A percentile compares a stretch with the other conserved stretches of the same genome.
These are phyloP conservation scores for Fusarium anguioides DNA, from an alignment of 2,329 filamentous ascomycete genomes.

Conservation along the genomic window DNA sequence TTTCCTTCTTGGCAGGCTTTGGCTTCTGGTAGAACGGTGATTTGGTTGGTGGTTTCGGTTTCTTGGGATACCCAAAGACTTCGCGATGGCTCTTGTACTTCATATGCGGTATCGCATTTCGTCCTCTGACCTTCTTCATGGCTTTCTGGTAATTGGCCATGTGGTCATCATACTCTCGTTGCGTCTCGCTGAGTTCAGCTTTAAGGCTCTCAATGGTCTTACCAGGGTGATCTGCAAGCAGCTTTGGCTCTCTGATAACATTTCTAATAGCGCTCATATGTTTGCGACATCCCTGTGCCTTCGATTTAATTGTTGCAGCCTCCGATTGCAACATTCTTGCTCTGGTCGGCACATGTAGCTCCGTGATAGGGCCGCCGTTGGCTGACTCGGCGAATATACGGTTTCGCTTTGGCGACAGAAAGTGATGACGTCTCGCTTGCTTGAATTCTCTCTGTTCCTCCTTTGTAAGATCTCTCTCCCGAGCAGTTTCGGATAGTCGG, in stretches of 20 bases:
- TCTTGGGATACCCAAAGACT: conserved; percentile 45
- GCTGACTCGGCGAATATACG: conserved; percentile 34
- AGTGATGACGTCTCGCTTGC: conserved; percentile 48
- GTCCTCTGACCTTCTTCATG: conserved; percentile 48
- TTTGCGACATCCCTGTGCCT: conserved; percentile 47
- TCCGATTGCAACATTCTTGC: conserved; percentile 43
- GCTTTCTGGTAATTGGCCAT: no score
- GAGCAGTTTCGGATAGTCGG: conserved; percentile 47
- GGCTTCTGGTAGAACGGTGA: conserved; percentile 30
- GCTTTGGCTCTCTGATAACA: conserved; percentile 16
- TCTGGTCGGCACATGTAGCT: conserved; percentile 36
- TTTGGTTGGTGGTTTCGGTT: conserved; percentile 22
- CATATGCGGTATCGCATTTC: conserved; percentile 41
- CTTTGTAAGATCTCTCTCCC: conserved; percentile 47
- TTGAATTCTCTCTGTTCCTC: conserved; percentile 52
- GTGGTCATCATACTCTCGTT: no score
- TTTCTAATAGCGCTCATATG: conserved; percentile 30
- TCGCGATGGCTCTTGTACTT: conserved; percentile 45
- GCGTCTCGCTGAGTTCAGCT: no score
- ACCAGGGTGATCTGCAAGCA: not conserved
- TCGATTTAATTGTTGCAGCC: conserved; percentile 47
- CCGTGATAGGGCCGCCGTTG: conserved; percentile 29
- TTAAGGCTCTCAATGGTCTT: conserved; percentile 23
- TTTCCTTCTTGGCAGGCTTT: not conserved
- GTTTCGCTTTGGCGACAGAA: conserved; percentile 47